A percentile compares a stretch with the other conserved stretches of the same genome.
Evolutionary conservation across 2,329 filamentous ascomycete genomes (phyloP).

Genomic region (Emydomyces testavorans): DNA sequence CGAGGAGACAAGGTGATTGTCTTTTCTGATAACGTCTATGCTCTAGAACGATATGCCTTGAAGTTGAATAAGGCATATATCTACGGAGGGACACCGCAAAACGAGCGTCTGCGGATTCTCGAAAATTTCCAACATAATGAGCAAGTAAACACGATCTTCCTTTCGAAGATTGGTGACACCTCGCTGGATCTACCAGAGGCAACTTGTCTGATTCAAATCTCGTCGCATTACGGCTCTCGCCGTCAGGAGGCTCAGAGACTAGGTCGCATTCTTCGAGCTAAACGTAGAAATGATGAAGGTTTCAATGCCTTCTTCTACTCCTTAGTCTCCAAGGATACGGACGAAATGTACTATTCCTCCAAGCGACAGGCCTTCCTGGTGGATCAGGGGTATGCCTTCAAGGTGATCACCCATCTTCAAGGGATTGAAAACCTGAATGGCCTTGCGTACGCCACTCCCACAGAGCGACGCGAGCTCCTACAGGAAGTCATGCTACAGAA

Average conservation of each 20-base stretch:
- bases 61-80: slow-evolving; percentile 83
- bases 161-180: slow-evolving; percentile 96
- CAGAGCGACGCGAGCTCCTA: slow-evolving; percentile 73
- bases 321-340: slow-evolving; percentile 89
- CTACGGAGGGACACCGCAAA: slow-evolving; percentile 75
- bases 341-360: slow-evolving; percentile 95
- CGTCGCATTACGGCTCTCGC: slow-evolving; percentile 91
- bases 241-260: slow-evolving; percentile 92
- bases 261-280: slow-evolving; percentile 85
- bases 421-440: slow-evolving; percentile 76
- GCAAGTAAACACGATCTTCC: slow-evolving; percentile 78
- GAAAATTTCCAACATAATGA: slow-evolving; percentile 94
- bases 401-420: slow-evolving; percentile 90
- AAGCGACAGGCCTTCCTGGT: slow-evolving; percentile 95
- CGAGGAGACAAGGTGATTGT: slow-evolving; percentile 97
- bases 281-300: slow-evolving; percentile 90
- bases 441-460: slow-evolving; percentile 65
- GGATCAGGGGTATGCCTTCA: slow-evolving; percentile 97
- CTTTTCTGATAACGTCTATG: slow-evolving; percentile 95
- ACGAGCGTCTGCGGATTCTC: slow-evolving; percentile 73
- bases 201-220: slow-evolving; percentile 93
- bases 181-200: slow-evolving; percentile 95
- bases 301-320: slow-evolving; percentile 99
- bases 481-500: slow-evolving; percentile 83
- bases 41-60: slow-evolving; percentile 70